Evolutionary conservation across 2,329 filamentous ascomycete species (phyloP), one percentile per base, ranked within the genome.

Genomic region (Ophiostoma sp.): DNA sequence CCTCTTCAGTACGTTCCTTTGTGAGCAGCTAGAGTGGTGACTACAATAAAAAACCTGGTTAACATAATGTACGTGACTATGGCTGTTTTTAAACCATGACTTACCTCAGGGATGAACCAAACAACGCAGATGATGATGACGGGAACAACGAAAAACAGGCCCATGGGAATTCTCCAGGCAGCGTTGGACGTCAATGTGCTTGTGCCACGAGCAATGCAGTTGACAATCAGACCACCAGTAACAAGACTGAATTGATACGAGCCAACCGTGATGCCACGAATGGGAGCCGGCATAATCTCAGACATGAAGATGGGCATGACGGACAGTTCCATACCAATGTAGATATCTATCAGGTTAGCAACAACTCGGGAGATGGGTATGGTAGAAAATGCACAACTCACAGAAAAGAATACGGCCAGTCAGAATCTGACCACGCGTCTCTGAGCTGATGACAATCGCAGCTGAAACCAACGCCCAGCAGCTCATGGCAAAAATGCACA

Each of bases 201-300:
- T 9, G 52, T 57, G 25, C 52, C 52, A 1, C 52, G 11, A 1
- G 52, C 52, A 57, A 57, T 57, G 52, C 52, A 57, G 25, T 57
- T 57, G 1, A 57, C 52, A 9, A 57, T 57, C 11, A 57, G 52
- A 25, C 52, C 52, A 17, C 52, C 52, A 31, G 52, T 57, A 11
- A 57, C 52, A 31, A 57, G 52, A 25, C 52, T 57, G 52, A 57
- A 57, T 25, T 57, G 52, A 25, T 57, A 57, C 1, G 80, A 77
- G 1, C 80, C 79, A 3, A 78, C 79, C 4, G 81, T 78, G 9
- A 84, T 78, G 19, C 79, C 77, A 55, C 77, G 75, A 0, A 85
- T 73, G 0, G 79, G 77, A n/a, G 78, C 48, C 11, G n/a, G 48
- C 33, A 31, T 57, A 12, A 57, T 57, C 48, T 55, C 63, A 11